Evolutionary conservation across 768 basidiomycete genomes (phyloP).

Genomic region (Chiua virens): DNA sequence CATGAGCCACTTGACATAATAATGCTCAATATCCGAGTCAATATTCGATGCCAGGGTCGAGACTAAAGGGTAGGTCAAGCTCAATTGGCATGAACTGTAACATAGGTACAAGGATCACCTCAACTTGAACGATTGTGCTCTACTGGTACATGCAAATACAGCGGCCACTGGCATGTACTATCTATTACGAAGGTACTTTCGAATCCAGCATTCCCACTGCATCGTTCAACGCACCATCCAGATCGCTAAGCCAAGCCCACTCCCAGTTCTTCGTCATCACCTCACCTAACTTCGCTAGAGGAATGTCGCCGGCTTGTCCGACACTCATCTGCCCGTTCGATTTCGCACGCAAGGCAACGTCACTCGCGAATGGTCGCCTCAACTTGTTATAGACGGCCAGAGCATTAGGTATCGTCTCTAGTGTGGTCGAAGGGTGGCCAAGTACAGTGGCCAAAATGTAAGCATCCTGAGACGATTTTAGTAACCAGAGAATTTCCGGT

Average conservation of each 20-base stretch:
- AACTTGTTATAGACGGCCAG: constrained; percentile 50
- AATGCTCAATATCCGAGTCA: no score
- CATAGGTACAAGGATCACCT: not conserved
- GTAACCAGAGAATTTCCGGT: not conserved
- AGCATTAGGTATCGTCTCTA: constrained; percentile 41
- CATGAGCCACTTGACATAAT: no score
- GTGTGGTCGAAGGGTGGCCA: constrained; percentile 37
- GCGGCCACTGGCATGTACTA: no score
- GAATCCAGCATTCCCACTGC: constrained; percentile 15
- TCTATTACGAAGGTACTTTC: not conserved
- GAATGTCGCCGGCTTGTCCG: constrained; percentile 19
- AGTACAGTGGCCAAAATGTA: constrained; percentile 41
- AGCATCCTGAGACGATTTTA: constrained; percentile 28
- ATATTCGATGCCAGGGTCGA: no score
- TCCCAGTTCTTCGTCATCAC: constrained; percentile 54
- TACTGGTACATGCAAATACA: not conserved
- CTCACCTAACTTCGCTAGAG: constrained; percentile 40
- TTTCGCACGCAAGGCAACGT: constrained; percentile 31
- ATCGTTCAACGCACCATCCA: constrained; percentile 22
- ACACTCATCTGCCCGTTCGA: constrained; percentile 12
- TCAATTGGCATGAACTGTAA: no score
- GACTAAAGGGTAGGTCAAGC: no score
- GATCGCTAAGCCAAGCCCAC: constrained; percentile 42
- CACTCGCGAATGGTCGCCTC: constrained; percentile 45
- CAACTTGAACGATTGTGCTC: no score